Base-by-base conservation (phyloP, 805 yeast species). In the Torulaspora gathmanii region DNA sequence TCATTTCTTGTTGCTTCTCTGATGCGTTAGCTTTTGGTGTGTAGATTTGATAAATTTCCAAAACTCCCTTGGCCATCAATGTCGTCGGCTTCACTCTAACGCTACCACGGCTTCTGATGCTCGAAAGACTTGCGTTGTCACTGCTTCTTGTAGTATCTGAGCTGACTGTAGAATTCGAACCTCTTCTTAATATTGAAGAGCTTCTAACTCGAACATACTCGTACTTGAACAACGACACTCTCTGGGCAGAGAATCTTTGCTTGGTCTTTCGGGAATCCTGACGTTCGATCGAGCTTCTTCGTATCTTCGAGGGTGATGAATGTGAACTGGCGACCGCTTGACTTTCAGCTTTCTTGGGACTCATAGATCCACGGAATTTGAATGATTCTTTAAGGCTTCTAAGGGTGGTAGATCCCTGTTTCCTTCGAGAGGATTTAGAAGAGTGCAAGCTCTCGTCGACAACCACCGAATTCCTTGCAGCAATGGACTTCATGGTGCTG, bases 1-100 rank as follows among this genome's bases (percentile, higher is more conserved):
- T 60, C 56, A 54, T 54, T 44, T 47, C 54, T 44, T 54, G 49
- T 29, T 44, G 17, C 44, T 53, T 44, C 40, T 51, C 48, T 40
- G 50, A 31, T n/a, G 53, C 17, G 26, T 42, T 52, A 26, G 30
- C 28, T 26, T 50, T 47, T 39, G 54, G 53, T 5, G 63, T 60
- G 15, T 47, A 49, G 22, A 61, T 60, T 39, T 61, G 64, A 45
- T 63, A 65, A 5, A 65, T 50, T 33, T 65, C 70, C 11, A 64
- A 22, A 1, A 55, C 52, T 9, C 67, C 69, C 15, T 55, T 48
- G 12, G 62, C 55, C 30, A 62, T 45, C 19, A 60, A 44, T 6
- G 46, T 41, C 16, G 52, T 40, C 30, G 54, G 44, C 40, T 48
- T 53, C 35, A 51, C 26, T 22, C 22, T 44, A 8, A 50, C 39